A percentile compares a stretch with the other conserved stretches of the same genome.
Conservation (phyloP, 352 stramenopile species). For the Pythium chondricola region DNA sequence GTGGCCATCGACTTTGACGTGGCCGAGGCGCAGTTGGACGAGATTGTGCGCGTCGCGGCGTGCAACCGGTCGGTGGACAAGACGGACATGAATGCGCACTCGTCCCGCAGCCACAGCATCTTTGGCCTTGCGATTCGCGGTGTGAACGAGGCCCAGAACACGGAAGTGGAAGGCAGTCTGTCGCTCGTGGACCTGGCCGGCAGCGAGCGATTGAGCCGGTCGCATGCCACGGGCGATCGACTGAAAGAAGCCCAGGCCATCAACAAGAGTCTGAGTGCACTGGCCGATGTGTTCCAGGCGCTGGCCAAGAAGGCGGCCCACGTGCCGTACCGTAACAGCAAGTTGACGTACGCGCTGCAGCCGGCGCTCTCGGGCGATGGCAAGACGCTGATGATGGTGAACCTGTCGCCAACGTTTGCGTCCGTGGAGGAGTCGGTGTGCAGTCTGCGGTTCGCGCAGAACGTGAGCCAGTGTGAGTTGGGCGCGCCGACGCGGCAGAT, state of each 20-base stretch:
- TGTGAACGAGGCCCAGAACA: constrained; percentile 84
- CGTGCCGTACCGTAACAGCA: constrained; percentile 98
- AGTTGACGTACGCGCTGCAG: constrained; percentile 99
- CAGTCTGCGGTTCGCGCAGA: constrained; percentile 96
- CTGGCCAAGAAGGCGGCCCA: constrained; percentile 95
- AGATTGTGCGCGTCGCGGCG: constrained; percentile 86
- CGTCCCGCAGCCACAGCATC: constrained; percentile 96
- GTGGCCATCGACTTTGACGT: constrained; percentile 66
- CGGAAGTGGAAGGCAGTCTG: constrained; percentile 89
- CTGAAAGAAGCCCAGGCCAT: constrained; percentile 98
- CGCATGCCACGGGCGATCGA: constrained; percentile 83
- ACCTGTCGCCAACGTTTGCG: constrained; percentile 93
- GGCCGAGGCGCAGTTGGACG: constrained; percentile 83
- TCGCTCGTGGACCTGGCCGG: constrained; percentile 93
- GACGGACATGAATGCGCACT: constrained; percentile 99
- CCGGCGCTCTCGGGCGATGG: constrained; percentile 97
- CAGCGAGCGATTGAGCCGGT: constrained; percentile 95
- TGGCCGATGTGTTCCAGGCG: constrained; percentile 98
- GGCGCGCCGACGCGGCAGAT: constrained; percentile 90
- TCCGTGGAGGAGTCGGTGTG: constrained; percentile 97
- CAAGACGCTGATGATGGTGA: constrained; percentile 99
- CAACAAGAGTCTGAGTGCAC: constrained; percentile 98
- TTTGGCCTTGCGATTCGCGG: constrained; percentile 94
- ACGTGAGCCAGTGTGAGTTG: constrained; percentile 97
- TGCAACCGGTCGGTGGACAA: constrained; percentile 94